phyloP scores from a whole-genome alignment of 139 green algal genomes.

The Chlamydomonas asymmetrica region DNA sequence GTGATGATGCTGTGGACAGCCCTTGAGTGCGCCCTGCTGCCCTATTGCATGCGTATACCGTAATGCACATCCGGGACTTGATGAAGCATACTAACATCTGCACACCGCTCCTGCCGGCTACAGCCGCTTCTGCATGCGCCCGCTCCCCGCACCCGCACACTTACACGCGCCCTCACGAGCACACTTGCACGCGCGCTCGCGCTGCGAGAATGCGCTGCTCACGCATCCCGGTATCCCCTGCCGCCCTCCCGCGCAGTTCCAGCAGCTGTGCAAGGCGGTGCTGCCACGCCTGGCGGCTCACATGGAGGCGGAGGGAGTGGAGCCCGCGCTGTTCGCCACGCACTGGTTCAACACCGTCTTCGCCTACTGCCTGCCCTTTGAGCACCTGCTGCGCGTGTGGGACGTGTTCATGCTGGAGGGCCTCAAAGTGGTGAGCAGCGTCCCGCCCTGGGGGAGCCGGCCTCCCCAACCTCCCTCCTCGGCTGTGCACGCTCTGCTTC shows the following conservation, averaged over 20 bases:
- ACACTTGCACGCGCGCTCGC: not conserved
- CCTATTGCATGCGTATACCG: no score
- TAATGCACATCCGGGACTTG: no score
- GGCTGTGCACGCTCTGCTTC: no score
- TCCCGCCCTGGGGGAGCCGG: not conserved
- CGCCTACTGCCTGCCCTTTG: conserved; percentile 83
- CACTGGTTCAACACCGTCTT: conserved; percentile 94
- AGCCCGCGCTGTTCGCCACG: conserved; percentile 73
- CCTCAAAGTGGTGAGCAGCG: conserved; percentile 42
- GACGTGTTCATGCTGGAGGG: conserved; percentile 83
- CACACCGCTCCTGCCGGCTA: no score
- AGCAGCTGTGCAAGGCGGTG: conserved; percentile 48
- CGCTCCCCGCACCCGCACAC: no score
- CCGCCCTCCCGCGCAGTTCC: conserved; percentile 20
- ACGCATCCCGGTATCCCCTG: no score
- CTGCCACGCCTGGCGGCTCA: conserved; percentile 56
- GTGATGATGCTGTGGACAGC: no score
- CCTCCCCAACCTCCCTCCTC: not conserved
- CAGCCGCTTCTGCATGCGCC: no score
- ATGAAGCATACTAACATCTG: no score
- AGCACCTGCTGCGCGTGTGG: conserved; percentile 81
- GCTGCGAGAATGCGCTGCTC: no score
- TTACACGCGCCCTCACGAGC: not conserved
- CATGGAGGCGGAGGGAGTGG: conserved; percentile 58
- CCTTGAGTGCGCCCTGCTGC: no score